phyloP scores from a whole-genome alignment of 2,329 filamentous ascomycete species.

The Microsporum canis region DNA sequence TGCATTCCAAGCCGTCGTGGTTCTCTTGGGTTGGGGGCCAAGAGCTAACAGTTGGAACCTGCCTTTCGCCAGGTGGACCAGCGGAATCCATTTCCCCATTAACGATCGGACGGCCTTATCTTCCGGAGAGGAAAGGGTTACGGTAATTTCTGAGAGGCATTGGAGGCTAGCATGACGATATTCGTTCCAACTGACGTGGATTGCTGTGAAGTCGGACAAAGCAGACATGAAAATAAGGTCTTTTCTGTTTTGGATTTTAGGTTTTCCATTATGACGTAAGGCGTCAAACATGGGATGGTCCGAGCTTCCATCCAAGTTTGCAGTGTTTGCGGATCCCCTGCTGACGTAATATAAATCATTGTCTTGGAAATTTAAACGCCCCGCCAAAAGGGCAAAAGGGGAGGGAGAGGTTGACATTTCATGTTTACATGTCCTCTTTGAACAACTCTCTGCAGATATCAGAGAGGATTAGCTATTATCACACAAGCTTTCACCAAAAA shows the following conservation, averaged over 20 bases:
- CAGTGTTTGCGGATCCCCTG: not conserved
- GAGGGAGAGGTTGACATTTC: not conserved
- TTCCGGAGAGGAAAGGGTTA: not conserved
- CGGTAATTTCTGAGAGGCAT: not conserved
- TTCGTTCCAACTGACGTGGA: not conserved
- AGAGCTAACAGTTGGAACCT: slow-evolving; percentile 9
- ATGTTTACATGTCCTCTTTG: not conserved
- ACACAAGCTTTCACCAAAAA: not conserved
- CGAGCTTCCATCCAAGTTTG: not conserved
- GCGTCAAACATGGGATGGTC: not conserved
- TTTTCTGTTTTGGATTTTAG: not conserved
- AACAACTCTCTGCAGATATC: not conserved
- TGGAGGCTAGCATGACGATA: not conserved
- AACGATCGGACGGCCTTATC: not conserved
- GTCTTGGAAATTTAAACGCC: not conserved
- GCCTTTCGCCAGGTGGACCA: slow-evolving; percentile 6
- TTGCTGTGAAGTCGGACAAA: not conserved
- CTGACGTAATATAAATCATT: not conserved
- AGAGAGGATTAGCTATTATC: not conserved
- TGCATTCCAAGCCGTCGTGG: slow-evolving; percentile 24
- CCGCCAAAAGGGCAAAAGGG: not conserved
- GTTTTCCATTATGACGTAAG: not conserved
- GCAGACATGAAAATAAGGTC: not conserved
- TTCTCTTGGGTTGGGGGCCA: slow-evolving; percentile 14
- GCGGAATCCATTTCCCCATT: slow-evolving; percentile 13